A percentile compares a stretch with the other conserved stretches of the same genome.
These are phyloP conservation scores for Microcera coccophila DNA, from an alignment of 2,329 filamentous ascomycete species.

Conservation along the genomic window DNA sequence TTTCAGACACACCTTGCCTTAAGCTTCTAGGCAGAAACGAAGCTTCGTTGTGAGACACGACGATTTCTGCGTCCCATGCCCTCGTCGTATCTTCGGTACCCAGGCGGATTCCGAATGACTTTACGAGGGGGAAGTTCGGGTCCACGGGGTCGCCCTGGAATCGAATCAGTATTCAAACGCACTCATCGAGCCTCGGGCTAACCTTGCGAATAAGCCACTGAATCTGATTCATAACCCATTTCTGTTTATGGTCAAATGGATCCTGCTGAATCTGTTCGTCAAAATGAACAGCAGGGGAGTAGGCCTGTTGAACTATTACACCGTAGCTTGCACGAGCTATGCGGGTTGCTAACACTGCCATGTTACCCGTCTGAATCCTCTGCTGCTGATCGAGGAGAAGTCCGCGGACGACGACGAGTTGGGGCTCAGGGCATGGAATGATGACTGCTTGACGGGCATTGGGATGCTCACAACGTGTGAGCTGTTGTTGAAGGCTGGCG, in stretches of 20 bases:
- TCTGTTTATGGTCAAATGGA: constrained; percentile 29
- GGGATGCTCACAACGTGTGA: constrained; percentile 31
- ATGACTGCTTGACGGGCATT: constrained; percentile 33
- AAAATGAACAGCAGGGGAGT: constrained; percentile 34
- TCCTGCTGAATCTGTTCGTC: constrained; percentile 36
- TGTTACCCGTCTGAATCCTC: constrained; percentile 38
- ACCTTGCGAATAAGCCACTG: constrained; percentile 17
- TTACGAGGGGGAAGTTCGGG: constrained; percentile 32
- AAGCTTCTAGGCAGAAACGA: constrained; percentile 35
- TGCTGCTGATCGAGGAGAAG: constrained; percentile 50
- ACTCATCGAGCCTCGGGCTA: constrained; percentile 37
- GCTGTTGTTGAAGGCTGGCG: constrained; percentile 36
- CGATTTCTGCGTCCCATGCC: constrained; percentile 37
- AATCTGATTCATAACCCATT: constrained; percentile 40
- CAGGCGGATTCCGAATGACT: constrained; percentile 34
- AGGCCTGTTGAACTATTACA: constrained; percentile 36
- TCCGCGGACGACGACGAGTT: constrained; percentile 53
- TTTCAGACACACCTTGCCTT: constrained; percentile 36
- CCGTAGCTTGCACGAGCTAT: constrained; percentile 43
- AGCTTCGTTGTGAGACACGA: constrained; percentile 38
- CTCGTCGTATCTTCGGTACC: constrained; percentile 31
- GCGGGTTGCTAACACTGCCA: constrained; percentile 40
- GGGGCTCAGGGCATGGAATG: constrained; percentile 46
- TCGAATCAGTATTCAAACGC: constrained; percentile 5
- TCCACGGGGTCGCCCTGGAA: constrained; percentile 38